Evolutionary conservation across 106 monocot genomes (phyloP).

Genomic region (Ottelia alismoides): DNA sequence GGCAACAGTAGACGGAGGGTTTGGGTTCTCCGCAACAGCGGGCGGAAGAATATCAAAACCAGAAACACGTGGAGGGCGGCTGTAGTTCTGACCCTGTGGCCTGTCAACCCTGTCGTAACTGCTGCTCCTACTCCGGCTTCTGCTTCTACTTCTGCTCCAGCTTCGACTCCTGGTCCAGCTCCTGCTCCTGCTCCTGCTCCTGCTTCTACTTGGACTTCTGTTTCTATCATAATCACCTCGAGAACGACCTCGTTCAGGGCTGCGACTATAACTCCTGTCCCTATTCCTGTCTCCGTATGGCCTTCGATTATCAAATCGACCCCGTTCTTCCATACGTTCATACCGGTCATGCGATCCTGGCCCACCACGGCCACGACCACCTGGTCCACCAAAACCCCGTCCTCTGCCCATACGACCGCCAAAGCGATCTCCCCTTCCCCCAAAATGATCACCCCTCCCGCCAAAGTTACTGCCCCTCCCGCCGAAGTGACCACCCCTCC

Average conservation of each 20-base stretch:
- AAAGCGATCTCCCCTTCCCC: constrained; percentile 24
- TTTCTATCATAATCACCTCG: constrained; percentile 19
- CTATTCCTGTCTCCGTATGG: constrained; percentile 19
- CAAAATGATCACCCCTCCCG: constrained; percentile 21
- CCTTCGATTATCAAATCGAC: constrained; percentile 25
- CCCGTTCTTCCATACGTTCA: constrained; percentile 34
- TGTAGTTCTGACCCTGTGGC: neutral
- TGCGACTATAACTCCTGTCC: constrained; percentile 43
- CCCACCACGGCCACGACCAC: constrained; percentile 28
- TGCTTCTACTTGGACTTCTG: constrained; percentile 19
- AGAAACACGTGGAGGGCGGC: constrained; percentile 6
- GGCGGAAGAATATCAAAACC: constrained; percentile 7
- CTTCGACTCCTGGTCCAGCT: constrained; percentile 40
- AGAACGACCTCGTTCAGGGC: constrained; percentile 30
- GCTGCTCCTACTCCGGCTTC: constrained; percentile 38
- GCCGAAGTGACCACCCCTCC: constrained; percentile 7
- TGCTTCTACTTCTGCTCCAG: constrained; percentile 23
- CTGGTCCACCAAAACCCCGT: constrained; percentile 22
- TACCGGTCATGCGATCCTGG: constrained; percentile 40
- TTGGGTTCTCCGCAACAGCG: neutral
- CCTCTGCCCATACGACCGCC: constrained; percentile 18
- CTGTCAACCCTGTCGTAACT: constrained; percentile 12
- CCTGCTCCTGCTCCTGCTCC: constrained; percentile 25
- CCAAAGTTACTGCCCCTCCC: constrained; percentile 15
- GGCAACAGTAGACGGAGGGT: neutral